Conservation (phyloP, 805 yeast genomes). For the Teunomyces atbi region DNA sequence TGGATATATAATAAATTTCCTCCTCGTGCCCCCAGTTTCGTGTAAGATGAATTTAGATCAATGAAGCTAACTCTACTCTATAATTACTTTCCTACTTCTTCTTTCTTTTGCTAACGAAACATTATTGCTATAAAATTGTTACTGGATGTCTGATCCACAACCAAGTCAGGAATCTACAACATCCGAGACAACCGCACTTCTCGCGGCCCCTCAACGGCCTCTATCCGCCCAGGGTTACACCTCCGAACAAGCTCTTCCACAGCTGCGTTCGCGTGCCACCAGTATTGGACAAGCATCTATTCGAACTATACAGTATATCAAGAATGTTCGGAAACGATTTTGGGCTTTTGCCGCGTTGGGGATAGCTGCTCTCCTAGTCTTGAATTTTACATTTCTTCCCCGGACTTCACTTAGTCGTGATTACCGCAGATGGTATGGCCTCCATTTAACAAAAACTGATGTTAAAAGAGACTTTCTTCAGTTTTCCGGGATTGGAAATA, state of each 20-base stretch:
- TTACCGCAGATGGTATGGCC: slow-evolving; percentile 69
- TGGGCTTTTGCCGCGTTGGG: slow-evolving; percentile 50
- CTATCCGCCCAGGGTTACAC: background rate
- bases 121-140: background rate
- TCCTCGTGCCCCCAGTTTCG: background rate
- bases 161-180: background rate
- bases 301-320: slow-evolving; percentile 2
- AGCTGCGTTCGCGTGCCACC: slow-evolving; percentile 1
- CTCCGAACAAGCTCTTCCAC: background rate
- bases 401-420: slow-evolving; percentile 82
- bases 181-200: slow-evolving; percentile 1
- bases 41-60: background rate
- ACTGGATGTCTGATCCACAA: slow-evolving; percentile 2
- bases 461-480: slow-evolving; percentile 59
- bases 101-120: background rate
- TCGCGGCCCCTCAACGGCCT: background rate
- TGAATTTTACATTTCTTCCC: slow-evolving; percentile 74
- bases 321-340: slow-evolving; percentile 24
- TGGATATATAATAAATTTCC: background rate
- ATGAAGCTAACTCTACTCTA: background rate
- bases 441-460: slow-evolving; percentile 64
- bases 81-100: background rate
- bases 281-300: slow-evolving; percentile 1
- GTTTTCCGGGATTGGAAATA: slow-evolving; percentile 24
- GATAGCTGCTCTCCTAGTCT: slow-evolving; percentile 47